Base-by-base conservation (phyloP, 2,329 filamentous ascomycete species). In the Cladophialophora psammophila region DNA sequence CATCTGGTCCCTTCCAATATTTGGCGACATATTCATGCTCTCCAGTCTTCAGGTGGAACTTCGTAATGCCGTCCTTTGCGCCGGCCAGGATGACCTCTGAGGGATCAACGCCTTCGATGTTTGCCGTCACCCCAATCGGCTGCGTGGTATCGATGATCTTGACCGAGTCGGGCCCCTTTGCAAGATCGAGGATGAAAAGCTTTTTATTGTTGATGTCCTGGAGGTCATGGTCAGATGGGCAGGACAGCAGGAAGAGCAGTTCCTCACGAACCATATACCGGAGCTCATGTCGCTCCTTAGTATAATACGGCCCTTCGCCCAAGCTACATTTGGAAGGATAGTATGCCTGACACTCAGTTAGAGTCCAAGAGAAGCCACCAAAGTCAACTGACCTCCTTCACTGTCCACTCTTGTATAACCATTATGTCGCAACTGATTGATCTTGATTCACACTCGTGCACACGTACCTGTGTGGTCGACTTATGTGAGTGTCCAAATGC, bases 21-120 rank as follows among this genome's bases (percentile, higher is more conserved):
- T 85, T 82, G 72, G 82, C 82, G 72, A 90, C 80, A 77, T 88
- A 88, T 61, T 81, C 80, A 71, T 86, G 81, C 66, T 83, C 79
- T 67, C 84, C 84, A 0, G 85, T 87, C 63, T 80, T 75, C 65
- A 90, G 87, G 76, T 96, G 87, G 72, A 94, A 84, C 60, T 92
- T 83, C n/a, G 92, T 93, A 73, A 92, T 87, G 67, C 93, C 93
- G 76, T 90, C 86, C 82, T 97, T 96, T 76, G 91, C 88, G 53
- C 89, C 93, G 72, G 94, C 86, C 64, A 92, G 82, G 77, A 97
- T 90, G 75, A 89, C 87, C 58, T 91, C 81, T 68, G 90, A 72
- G 60, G 76, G 72, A 26, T 72, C 87, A 70, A 88, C 85, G 71
- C 84, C 83, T 68, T 87, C 84, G 63, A 97, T 92, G 78, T 97